Base-by-base conservation (phyloP, 306 rosid species). In the Cucumis melo region DNA sequence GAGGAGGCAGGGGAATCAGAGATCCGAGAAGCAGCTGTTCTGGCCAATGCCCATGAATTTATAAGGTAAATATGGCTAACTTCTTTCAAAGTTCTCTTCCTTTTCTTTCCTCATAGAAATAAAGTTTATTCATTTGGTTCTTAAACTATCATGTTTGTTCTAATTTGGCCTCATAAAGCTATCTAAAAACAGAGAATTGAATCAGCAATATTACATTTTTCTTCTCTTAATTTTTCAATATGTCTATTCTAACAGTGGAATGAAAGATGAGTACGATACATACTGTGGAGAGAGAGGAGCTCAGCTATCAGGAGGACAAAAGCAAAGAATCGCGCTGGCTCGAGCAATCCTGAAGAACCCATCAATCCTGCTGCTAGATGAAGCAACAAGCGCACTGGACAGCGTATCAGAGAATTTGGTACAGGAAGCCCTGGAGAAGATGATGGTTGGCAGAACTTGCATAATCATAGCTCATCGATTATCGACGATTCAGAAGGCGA, bases 1-100 rank as follows among this genome's bases (percentile, higher is more conserved):
- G 91, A 80, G 65, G 82, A 88, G 1, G 84, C 94, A 10, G 81
- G 87, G 42, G 94, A 91, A 82, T 81, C 96, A 17, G 97, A 93
- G 89, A 88, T 93, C 29, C 85, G 85, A 86, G 85, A 81, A 75
- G 98, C 94, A 77, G 97, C 97, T 44, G 66, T 86, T 81, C 83
- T 84, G 48, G 98, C 98, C 58, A 91, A 91, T 82, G 97, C 98
- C 80, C 98, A 91, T 65, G 98, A 93, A 74, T 93, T 93, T 80
- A 82, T 87, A 85, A 87, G 98, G 98, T 91, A 88, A 0, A 83
- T 75, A 64, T 0, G 38, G 36, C 17, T 10, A 50, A 11, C 21
- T 27, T 39, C 34, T 8, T 8, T 24, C 9, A 27, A 70, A 67
- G 7, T 1, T 78, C 4, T 71, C 8, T 62, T 34, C 32, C 74